Conservation (phyloP, 2,329 filamentous ascomycete species). For the Clonostachys sp. region DNA sequence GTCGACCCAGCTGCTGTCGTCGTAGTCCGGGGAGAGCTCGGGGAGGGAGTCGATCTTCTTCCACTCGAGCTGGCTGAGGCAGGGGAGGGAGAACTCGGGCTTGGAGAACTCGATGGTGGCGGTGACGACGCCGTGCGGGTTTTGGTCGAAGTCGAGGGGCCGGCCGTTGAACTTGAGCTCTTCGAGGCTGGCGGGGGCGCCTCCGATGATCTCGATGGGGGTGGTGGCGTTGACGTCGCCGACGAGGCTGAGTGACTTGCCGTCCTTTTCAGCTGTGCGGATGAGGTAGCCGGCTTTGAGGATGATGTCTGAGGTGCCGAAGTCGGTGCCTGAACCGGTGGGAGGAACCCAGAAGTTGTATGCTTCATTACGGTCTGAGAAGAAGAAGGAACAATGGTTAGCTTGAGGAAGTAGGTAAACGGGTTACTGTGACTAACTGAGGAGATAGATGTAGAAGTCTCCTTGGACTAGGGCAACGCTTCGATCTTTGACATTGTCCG, state of each 20-base stretch:
- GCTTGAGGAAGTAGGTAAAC: neutral
- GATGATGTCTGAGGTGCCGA: constrained; percentile 11
- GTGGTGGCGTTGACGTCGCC: constrained; percentile 12
- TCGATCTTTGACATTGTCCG: constrained; percentile 28
- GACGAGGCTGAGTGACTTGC: constrained; percentile 11
- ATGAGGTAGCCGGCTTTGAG: constrained; percentile 14
- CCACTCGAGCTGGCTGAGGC: constrained; percentile 19
- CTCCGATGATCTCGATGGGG: constrained; percentile 11
- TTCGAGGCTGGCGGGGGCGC: constrained; percentile 7
- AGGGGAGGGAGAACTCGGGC: constrained; percentile 7
- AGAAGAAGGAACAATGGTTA: neutral
- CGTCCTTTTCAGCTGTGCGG: constrained; percentile 7
- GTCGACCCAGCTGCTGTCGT: constrained; percentile 38
- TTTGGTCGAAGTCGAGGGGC: constrained; percentile 7
- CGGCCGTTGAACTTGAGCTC: constrained; percentile 9
- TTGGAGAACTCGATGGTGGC: constrained; percentile 7
- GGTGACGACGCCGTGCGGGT: constrained; percentile 8
- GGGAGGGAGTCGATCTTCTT: constrained; percentile 12
- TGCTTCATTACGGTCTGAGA: constrained; percentile 12
- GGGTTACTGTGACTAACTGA: constrained; percentile 29
- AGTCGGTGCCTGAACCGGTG: constrained; percentile 3
- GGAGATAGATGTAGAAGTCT: constrained; percentile 49
- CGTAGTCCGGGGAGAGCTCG: constrained; percentile 9
- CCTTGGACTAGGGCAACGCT: constrained; percentile 44
- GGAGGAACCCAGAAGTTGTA: constrained; percentile 15